These are phyloP conservation scores for Nitzschia sp. DNA, from an alignment of 108 stramenopile genomes.

Conservation along the genomic window DNA sequence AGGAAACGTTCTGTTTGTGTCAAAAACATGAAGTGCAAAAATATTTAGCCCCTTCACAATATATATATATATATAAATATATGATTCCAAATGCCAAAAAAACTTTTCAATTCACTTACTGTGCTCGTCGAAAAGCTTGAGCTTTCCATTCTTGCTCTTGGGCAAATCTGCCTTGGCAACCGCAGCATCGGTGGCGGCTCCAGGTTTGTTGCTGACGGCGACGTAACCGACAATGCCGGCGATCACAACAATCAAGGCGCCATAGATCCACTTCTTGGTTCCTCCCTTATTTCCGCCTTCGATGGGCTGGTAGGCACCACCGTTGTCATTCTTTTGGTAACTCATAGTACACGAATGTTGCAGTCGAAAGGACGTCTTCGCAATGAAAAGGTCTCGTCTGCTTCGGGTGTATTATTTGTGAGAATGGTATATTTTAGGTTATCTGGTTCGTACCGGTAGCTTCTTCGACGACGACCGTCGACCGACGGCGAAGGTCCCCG, in stretches of 20 bases:
- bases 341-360: too few species aligned
- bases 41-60: too few species aligned
- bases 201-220: constrained; percentile 1
- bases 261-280: constrained; percentile 27
- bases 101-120: constrained; percentile 46
- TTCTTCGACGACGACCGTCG: too few species aligned
- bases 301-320: constrained; percentile 16
- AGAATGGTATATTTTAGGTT: too few species aligned
- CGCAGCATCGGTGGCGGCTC: constrained; percentile 23
- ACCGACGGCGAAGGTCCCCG: too few species aligned
- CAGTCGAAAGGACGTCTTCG: too few species aligned
- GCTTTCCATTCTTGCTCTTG: constrained; percentile 32
- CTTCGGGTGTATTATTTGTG: too few species aligned
- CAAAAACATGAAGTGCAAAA: too few species aligned
- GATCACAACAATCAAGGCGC: constrained; percentile 9
- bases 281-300: background rate
- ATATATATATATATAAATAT: background rate
- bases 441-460: too few species aligned
- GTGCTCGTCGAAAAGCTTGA: constrained; percentile 54
- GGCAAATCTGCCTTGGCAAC: constrained; percentile 28
- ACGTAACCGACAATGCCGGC: background rate
- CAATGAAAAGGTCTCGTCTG: too few species aligned
- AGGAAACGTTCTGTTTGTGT: constrained; percentile 67
- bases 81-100: too few species aligned
- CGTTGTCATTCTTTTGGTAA: constrained; percentile 24